Evolutionary conservation across 2,329 filamentous ascomycete species (phyloP).

Genomic region (Epicoccum sorghinum): DNA sequence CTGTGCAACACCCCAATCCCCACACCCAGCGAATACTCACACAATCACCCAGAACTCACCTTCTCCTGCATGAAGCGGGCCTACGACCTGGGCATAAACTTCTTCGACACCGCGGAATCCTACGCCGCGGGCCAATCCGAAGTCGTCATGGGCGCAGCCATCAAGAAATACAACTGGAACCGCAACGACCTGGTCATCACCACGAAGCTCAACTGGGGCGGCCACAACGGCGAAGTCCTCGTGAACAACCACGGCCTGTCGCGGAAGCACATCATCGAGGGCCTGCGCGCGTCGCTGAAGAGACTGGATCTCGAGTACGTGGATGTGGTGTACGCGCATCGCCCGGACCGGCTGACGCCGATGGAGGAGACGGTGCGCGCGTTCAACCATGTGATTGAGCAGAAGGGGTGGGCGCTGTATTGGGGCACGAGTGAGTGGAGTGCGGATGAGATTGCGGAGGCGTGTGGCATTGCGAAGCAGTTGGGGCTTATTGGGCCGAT

Average conservation of each 20-base stretch:
- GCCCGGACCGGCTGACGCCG: slow-evolving; percentile 69
- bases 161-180: slow-evolving; percentile 60
- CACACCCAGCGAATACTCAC: background rate
- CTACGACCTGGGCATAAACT: slow-evolving; percentile 60
- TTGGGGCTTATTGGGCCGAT: slow-evolving; percentile 63
- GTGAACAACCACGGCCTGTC: slow-evolving; percentile 73
- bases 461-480: slow-evolving; percentile 63
- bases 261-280: slow-evolving; percentile 74
- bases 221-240: slow-evolving; percentile 55
- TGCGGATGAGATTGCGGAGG: slow-evolving; percentile 65
- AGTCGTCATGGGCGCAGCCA: slow-evolving; percentile 61
- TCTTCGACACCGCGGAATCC: slow-evolving; percentile 37
- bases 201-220: slow-evolving; percentile 63
- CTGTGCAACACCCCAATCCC: too few relatives aligned
- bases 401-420: slow-evolving; percentile 59
- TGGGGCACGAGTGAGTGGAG: slow-evolving; percentile 68
- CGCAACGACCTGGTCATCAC: slow-evolving; percentile 58
- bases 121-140: slow-evolving; percentile 62
- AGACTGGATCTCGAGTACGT: slow-evolving; percentile 67
- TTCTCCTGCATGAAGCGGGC: slow-evolving; percentile 62
- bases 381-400: slow-evolving; percentile 70
- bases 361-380: slow-evolving; percentile 75
- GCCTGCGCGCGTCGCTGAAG: slow-evolving; percentile 64
- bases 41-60: slow-evolving; percentile 54
- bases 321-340: slow-evolving; percentile 73